Evolutionary conservation across 208 protist species (phyloP).

Genomic region (Trypanosoma platydactyli): DNA sequence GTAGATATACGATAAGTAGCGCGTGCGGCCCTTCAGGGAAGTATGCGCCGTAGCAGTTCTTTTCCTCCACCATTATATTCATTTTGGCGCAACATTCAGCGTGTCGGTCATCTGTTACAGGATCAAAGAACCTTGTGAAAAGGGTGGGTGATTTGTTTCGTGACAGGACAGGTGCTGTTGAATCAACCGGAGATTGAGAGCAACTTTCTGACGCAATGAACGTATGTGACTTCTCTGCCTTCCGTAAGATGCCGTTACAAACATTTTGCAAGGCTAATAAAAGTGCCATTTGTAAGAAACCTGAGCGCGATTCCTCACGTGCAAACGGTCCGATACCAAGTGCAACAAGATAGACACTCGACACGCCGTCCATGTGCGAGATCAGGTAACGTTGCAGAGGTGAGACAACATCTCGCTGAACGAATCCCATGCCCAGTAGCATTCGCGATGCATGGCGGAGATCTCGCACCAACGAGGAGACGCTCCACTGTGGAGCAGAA

Average conservation of each 20-base stretch:
- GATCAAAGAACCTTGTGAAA: constrained; percentile 37
- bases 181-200: neutral
- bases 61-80: constrained; percentile 37
- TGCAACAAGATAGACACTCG: constrained; percentile 33
- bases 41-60: constrained; percentile 50
- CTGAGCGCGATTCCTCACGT: constrained; percentile 29
- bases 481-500: neutral
- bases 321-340: constrained; percentile 60
- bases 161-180: too few relatives aligned
- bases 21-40: constrained; percentile 14
- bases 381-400: constrained; percentile 20
- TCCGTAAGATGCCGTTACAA: constrained; percentile 16
- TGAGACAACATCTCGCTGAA: constrained; percentile 18
- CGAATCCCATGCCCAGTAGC: constrained; percentile 15
- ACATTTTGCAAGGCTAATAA: constrained; percentile 36
- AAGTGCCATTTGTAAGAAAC: constrained; percentile 61
- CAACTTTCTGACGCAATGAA: neutral
- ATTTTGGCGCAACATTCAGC: constrained; percentile 41
- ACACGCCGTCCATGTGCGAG: neutral
- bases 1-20: constrained; percentile 58
- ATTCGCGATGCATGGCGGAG: constrained; percentile 25
- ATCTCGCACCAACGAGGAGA: constrained; percentile 25
- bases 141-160: neutral
- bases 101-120: constrained; percentile 28
- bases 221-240: neutral